These are phyloP conservation scores for Przewalskia tangutica DNA, from an alignment of 257 asterid species.

Conservation along the genomic window DNA sequence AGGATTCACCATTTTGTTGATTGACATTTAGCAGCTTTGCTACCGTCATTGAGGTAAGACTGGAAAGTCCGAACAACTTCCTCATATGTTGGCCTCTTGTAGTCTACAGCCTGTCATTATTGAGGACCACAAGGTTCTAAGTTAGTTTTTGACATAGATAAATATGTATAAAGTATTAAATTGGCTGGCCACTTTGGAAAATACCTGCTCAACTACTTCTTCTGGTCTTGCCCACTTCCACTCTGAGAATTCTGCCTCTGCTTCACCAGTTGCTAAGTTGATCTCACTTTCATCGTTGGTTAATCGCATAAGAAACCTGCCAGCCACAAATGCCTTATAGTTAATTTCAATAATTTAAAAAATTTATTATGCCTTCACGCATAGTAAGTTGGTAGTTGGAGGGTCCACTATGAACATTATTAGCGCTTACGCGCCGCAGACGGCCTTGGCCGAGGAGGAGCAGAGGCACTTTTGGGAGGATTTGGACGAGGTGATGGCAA, in stretches of 20 bases:
- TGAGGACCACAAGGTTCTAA: background rate
- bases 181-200: background rate
- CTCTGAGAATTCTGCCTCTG: slow-evolving; percentile 84
- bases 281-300: slow-evolving; percentile 68
- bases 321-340: background rate
- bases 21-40: slow-evolving; percentile 65
- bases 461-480: no score
- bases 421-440: no score
- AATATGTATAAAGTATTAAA: background rate
- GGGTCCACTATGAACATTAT: no score
- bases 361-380: background rate
- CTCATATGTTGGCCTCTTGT: slow-evolving; percentile 93
- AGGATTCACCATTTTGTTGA: slow-evolving; percentile 76
- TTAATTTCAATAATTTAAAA: background rate
- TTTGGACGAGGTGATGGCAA: no score
- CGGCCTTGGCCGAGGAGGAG: no score
- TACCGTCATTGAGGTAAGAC: slow-evolving; percentile 35
- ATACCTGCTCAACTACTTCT: slow-evolving; percentile 88
- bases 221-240: slow-evolving; percentile 97
- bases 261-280: slow-evolving; percentile 63
- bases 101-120: slow-evolving; percentile 75
- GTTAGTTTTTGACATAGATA: background rate
- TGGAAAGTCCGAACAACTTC: slow-evolving; percentile 65
- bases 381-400: no score
- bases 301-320: slow-evolving; percentile 86